Evolutionary conservation across 768 basidiomycete genomes (phyloP), one percentile per base, ranked within the genome.

Genomic region (Neoboletus subvelutipes): DNA sequence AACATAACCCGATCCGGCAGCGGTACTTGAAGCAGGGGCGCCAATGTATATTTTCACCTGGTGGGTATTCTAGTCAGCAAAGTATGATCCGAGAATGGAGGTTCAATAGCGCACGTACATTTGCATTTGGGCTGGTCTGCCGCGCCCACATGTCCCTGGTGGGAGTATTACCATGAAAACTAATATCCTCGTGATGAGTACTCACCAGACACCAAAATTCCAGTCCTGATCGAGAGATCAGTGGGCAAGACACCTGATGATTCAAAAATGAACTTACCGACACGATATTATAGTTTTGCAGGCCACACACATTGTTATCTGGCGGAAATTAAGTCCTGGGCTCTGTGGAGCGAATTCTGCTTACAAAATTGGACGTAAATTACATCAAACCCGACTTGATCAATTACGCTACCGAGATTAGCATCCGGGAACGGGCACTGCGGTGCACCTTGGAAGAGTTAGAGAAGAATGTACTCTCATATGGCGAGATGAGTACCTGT

Each of bases 371-470:
- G 88, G 36, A 89, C 86, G 64, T 87, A 89, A 57, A 90, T 73
- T 2, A 86, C 86, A 71, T 90, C 88, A 60, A 90, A 90, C 5
- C 68, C 77, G 12, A 82, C 87, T 1, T 76, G 63, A 63, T 87
- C 82, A 53, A 90, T 73, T 22, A 86, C 83, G 10, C 75, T 75
- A 11, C 84, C 80, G 8, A 90, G 71, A 45, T 80, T 77, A 8
- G 78, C 79, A 65, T 90, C 88, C 4, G 88, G 87, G 73, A 80
- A 90, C 5, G 85, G 83, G 63, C 88, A 90, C 68, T 80, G 70
- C 12, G 68, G 71, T 56, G 68, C 67, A 13, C 48, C 68, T 66
- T 57, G 13, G 13, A 34, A 40, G 40, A 39, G 22, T 62, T 40
- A 58, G 48, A n/a, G 5, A 45, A 4, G 33, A 42, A 28, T 34